Percentiles rank a stretch among this genome's conserved stretches.
These are phyloP conservation scores for Amauroascus niger DNA, from an alignment of 2,329 filamentous ascomycete genomes.

Conservation along the genomic window DNA sequence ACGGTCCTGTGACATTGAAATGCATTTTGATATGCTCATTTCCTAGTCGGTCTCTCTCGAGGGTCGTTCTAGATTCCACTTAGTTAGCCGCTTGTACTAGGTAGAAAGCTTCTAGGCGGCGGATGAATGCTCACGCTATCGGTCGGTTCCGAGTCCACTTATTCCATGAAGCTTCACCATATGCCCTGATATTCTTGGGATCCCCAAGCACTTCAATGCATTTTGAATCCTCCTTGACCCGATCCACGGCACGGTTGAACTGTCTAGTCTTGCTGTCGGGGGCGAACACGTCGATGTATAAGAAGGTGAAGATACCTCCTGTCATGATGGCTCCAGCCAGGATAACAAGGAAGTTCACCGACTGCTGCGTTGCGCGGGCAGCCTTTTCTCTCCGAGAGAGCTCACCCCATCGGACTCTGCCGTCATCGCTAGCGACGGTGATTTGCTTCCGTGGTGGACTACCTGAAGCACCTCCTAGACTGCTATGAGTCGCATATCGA, in stretches of 20 bases:
- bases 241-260: constrained; percentile 78
- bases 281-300: constrained; percentile 75
- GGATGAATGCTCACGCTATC: constrained; percentile 37
- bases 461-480: constrained; percentile 31
- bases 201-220: constrained; percentile 69
- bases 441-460: constrained; percentile 56
- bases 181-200: constrained; percentile 63
- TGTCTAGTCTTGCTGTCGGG: constrained; percentile 75
- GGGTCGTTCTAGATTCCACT: constrained; percentile 48
- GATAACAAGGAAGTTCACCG: constrained; percentile 75
- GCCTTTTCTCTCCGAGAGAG: constrained; percentile 69
- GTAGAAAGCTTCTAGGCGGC: neutral
- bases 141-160: constrained; percentile 63
- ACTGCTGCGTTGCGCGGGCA: constrained; percentile 77
- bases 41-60: constrained; percentile 61
- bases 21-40: constrained; percentile 74
- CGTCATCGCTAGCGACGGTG: constrained; percentile 79
- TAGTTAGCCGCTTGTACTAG: constrained; percentile 5
- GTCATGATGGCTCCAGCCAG: constrained; percentile 65
- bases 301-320: constrained; percentile 66
- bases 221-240: constrained; percentile 61
- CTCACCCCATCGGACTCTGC: constrained; percentile 68
- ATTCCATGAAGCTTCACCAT: constrained; percentile 69
- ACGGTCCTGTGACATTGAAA: constrained; percentile 71
- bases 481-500: constrained; percentile 52